Base-by-base conservation (phyloP, 2,329 filamentous ascomycete genomes). In the Trichoderma atroviride region DNA sequence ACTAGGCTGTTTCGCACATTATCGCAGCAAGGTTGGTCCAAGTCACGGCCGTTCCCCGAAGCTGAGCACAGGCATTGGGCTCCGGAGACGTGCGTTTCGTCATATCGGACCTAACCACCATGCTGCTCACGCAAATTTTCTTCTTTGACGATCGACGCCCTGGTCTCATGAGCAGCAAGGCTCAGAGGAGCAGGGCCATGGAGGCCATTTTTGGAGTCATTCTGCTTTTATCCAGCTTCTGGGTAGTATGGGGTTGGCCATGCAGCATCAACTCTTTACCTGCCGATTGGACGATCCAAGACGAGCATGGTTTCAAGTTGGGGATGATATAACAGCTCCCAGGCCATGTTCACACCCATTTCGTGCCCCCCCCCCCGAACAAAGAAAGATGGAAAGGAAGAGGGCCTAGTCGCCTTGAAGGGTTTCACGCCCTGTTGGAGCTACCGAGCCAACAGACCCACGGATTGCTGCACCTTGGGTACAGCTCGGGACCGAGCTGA, bases 391-490 rank as follows among this genome's bases (percentile, higher is more conserved):
- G 47, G 22, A 61, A 70, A 67, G 68, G 65, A 65, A 57, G 58
- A 59, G 27, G 10, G 56, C 37, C 63, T 47, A 47, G 55, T 68
- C 52, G 69, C 68, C 71, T 59, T 29, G 31, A 37, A 52, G 16
- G 43, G 70, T 74, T 73, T 74, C 71, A 72, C 66, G 63, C 63
- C 70, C 70, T 66, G 71, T 70, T 71, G 71, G 70, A 72, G 69
- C 59, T 67, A 55, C 52, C 55, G 62, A 40, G 35, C 40, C 67
- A 37, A 43, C 62, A 52, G 62, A 55, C 62, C 69, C 43, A 59
- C 60, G 53, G 65, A 27, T 65, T 70, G 64, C 47, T 52, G 62
- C 58, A 66, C 67, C 47, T 59, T 43, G 57, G 52, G 57, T 53
- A 37, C 50, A 66, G 50, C 22, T 56, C 40, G 68, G 63, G 33